phyloP scores from a whole-genome alignment of 495 filamentous ascomycete genomes.

The Podospora didyma region DNA sequence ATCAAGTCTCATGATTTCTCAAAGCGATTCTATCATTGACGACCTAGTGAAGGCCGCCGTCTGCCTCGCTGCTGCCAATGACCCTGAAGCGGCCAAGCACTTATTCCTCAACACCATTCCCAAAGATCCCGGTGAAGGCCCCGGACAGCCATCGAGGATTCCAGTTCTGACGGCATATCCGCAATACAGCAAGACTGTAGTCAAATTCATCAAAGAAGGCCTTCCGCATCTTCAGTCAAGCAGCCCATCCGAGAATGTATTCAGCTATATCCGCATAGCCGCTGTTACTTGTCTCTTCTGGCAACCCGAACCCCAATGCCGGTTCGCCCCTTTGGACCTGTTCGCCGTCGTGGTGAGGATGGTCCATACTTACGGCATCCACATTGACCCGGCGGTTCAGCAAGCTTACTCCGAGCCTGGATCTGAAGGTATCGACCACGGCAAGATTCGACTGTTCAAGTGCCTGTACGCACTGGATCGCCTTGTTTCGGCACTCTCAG shows the following conservation, averaged over 20 bases:
- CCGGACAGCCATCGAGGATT: constrained; percentile 14
- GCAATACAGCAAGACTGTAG: constrained; percentile 34
- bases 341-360: constrained; percentile 43
- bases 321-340: constrained; percentile 13
- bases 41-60: constrained; percentile 37
- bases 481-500: constrained; percentile 58
- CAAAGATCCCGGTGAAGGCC: constrained; percentile 7
- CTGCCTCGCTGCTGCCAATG: constrained; percentile 48
- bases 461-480: constrained; percentile 66
- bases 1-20: constrained; percentile 7
- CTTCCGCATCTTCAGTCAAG: constrained; percentile 7
- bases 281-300: constrained; percentile 26
- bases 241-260: constrained; percentile 8
- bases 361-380: constrained; percentile 62
- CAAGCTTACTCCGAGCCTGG: too few species aligned
- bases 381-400: constrained; percentile 30
- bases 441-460: constrained; percentile 48
- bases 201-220: constrained; percentile 27
- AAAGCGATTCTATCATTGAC: constrained; percentile 9
- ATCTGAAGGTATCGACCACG: too few species aligned
- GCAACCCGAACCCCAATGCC: constrained; percentile 18
- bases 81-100: constrained; percentile 21
- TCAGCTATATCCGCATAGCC: constrained; percentile 18
- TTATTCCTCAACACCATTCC: not conserved
- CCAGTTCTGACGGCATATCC: constrained; percentile 22